Conservation (phyloP, 805 yeast genomes). For the Candida hungchunana region DNA sequence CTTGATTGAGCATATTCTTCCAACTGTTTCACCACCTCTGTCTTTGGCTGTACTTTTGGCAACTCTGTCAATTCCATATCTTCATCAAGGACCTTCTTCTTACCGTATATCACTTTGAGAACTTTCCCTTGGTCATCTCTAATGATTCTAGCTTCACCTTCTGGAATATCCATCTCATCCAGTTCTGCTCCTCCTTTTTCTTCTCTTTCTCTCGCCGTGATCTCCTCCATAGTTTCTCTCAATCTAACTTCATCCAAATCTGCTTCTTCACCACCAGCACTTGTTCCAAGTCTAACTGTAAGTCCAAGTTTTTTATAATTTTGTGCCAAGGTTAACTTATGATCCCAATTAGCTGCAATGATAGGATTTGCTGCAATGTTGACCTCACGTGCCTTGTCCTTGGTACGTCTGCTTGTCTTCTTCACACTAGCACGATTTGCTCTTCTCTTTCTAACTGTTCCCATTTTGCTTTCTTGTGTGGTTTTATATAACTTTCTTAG, state of each 20-base stretch:
- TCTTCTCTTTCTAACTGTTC: slow-evolving; percentile 81
- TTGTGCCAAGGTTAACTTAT: slow-evolving; percentile 71
- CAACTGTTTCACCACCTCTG: slow-evolving; percentile 64
- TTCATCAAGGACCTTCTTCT: slow-evolving; percentile 38
- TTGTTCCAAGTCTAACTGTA: slow-evolving; percentile 54
- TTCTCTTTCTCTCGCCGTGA: slow-evolving; percentile 12
- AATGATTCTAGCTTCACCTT: slow-evolving; percentile 73
- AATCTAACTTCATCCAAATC: slow-evolving; percentile 36
- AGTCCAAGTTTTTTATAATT: slow-evolving; percentile 84
- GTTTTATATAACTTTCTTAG: background rate
- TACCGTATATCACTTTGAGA: slow-evolving; percentile 64
- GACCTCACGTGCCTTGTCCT: slow-evolving; percentile 66
- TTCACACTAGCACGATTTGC: slow-evolving; percentile 67
- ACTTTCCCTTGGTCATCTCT: slow-evolving; percentile 70
- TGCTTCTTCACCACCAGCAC: slow-evolving; percentile 81
- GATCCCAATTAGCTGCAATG: slow-evolving; percentile 90
- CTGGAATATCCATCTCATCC: slow-evolving; percentile 54
- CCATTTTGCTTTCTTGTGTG: slow-evolving; percentile 39
- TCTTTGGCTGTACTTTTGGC: slow-evolving; percentile 30
- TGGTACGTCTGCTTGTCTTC: slow-evolving; percentile 65
- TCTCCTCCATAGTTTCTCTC: slow-evolving; percentile 28
- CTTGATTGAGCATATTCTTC: slow-evolving; percentile 52
- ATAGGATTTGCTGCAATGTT: slow-evolving; percentile 71
- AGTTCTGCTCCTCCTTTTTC: slow-evolving; percentile 28
- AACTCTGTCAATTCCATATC: slow-evolving; percentile 32